A percentile compares a stretch with the other conserved stretches of the same genome.
Evolutionary conservation across 2,329 filamentous ascomycete genomes (phyloP).

Genomic region (Clonostachys rhizophaga): DNA sequence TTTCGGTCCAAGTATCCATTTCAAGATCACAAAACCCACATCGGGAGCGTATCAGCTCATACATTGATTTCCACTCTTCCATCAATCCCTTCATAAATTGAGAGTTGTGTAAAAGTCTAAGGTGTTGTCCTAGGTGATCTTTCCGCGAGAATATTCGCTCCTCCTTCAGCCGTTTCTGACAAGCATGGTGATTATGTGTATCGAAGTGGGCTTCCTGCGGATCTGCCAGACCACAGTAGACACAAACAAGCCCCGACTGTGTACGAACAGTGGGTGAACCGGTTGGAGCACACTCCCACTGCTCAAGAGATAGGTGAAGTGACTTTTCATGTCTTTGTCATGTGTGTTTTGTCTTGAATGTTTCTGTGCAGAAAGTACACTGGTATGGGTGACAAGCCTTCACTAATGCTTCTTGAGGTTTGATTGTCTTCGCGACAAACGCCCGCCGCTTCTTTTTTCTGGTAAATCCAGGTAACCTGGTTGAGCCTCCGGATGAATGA

Average conservation of each 20-base stretch:
- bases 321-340: slow-evolving; percentile 40
- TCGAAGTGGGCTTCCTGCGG: slow-evolving; percentile 13
- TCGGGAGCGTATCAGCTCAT: slow-evolving; percentile 12
- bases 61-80: slow-evolving; percentile 19
- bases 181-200: slow-evolving; percentile 10
- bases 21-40: slow-evolving; percentile 19
- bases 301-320: slow-evolving; percentile 34
- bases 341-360: slow-evolving; percentile 4
- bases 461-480: no score
- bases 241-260: slow-evolving; percentile 12
- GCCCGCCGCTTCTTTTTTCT: neutral
- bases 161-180: slow-evolving; percentile 11
- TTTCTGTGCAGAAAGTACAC: slow-evolving; percentile 3
- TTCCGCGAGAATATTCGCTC: slow-evolving; percentile 29
- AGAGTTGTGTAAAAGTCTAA: slow-evolving; percentile 17
- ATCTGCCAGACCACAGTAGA: slow-evolving; percentile 13
- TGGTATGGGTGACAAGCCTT: neutral
- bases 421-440: neutral
- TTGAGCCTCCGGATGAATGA: no score
- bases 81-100: slow-evolving; percentile 24
- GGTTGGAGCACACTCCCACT: slow-evolving; percentile 40
- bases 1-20: slow-evolving; percentile 15
- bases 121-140: slow-evolving; percentile 22
- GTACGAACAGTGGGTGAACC: slow-evolving; percentile 6
- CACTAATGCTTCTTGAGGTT: neutral